Evolutionary conservation across 495 filamentous ascomycete genomes (phyloP), one percentile per base, ranked within the genome.

Genomic region (Corynascus novoguineensis): DNA sequence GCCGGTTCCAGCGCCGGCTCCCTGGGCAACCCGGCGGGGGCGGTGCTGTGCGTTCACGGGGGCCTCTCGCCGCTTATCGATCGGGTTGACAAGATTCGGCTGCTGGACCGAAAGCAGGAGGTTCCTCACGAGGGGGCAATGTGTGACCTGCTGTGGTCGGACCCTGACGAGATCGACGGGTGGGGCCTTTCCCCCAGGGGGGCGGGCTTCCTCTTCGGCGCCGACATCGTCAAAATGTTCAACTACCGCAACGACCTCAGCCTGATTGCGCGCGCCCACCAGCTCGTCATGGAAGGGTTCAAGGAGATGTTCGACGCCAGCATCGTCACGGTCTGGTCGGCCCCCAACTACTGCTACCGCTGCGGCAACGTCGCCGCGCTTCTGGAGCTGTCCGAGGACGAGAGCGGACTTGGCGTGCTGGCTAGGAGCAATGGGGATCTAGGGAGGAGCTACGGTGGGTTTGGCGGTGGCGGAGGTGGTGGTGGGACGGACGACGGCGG

Each of bases 271-370:
- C 84, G 93, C 53, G 93, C 93, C 17, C 93, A 98, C 68, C 93
- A 98, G 72, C 83, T 98, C 24, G 93, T 98, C 32, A 98, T 97
- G 93, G 93, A 98, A 70, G 93, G 93, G 9, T 97, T 96, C 72
- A 97, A 97, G 71, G 93, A 97, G 75, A 97, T 97, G 92, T 97
- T 97, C 63, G 92, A 97, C 61, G 83, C 81, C 15, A 87, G 82
- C 22, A 96, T 98, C 55, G 93, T 98, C 5, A 98, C 93, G 0
- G 92, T 98, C 46, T 97, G 93, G 93, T 89, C 84, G 9, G 93
- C 93, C 45, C 93, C 93, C 2, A 98, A 98, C 68, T 98, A 98
- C 71, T 98, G 93, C 73, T 98, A 98, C 73, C 83, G 93, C 19
- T 98, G 93, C 63, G 93, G 93, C 0, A 98, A 98, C 63, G 95